A percentile compares a stretch with the other conserved stretches of the same genome.
Conservation (phyloP, 2,329 filamentous ascomycete species). For the Colletotrichum cuscutae region DNA sequence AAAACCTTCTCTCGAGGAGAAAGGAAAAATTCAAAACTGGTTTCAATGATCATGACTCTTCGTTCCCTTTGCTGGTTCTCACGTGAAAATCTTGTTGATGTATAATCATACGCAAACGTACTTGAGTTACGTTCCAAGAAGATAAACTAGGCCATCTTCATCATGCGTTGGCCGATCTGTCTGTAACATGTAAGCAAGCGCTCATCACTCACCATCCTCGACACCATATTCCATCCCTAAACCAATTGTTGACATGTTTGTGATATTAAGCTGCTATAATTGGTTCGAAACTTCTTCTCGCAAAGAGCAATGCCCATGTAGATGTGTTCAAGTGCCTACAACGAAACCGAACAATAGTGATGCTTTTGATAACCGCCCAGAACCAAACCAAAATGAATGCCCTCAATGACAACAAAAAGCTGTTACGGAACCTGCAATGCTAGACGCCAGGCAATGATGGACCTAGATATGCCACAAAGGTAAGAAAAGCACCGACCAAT, state of each 20-base stretch:
- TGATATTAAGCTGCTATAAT: neutral
- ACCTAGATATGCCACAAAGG: neutral
- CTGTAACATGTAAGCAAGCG: too few species aligned
- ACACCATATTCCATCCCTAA: neutral
- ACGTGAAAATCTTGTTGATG: neutral
- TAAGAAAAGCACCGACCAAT: neutral
- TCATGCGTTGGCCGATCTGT: too few species aligned
- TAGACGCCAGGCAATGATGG: conserved; percentile 14
- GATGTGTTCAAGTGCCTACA: neutral
- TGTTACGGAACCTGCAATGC: neutral
- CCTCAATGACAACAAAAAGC: neutral
- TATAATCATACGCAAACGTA: too few species aligned
- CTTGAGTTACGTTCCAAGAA: too few species aligned
- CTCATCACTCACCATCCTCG: neutral
- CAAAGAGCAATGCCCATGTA: neutral
- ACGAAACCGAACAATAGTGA: neutral
- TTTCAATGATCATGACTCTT: neutral
- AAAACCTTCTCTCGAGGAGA: neutral
- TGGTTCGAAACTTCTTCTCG: neutral
- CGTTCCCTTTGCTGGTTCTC: neutral
- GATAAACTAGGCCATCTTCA: too few species aligned
- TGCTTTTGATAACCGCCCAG: neutral
- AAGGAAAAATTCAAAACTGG: neutral
- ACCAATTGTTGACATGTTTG: neutral
- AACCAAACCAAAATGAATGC: neutral